Conservation (phyloP, 768 basidiomycete genomes). For the Multifurca ochricompacta region DNA sequence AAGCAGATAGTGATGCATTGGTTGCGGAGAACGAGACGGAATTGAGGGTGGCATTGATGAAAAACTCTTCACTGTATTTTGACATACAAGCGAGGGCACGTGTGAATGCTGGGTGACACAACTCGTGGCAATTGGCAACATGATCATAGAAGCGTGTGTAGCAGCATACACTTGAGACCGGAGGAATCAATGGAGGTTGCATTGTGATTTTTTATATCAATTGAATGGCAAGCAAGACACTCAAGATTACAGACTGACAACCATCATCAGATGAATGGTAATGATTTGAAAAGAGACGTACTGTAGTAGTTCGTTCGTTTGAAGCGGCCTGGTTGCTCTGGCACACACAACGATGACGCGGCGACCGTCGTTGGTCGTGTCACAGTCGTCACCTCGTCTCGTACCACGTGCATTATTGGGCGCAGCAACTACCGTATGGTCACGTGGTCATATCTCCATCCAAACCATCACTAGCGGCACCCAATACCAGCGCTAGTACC, state of each 20-base stretch:
- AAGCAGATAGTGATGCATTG: slow-evolving; percentile 77
- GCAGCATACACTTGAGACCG: slow-evolving; percentile 40
- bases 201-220: slow-evolving; percentile 30
- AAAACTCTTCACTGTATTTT: slow-evolving; percentile 75
- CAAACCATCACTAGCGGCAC: background rate
- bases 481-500: too few species aligned
- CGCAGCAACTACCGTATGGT: too few species aligned
- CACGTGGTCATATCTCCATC: too few species aligned
- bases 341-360: too few species aligned
- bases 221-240: background rate
- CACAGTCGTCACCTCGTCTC: too few species aligned
- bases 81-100: slow-evolving; percentile 70
- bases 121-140: background rate
- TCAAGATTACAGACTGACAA: background rate
- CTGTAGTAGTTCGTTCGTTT: too few species aligned
- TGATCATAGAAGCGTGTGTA: background rate
- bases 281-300: background rate
- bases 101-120: slow-evolving; percentile 50
- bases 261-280: too few species aligned
- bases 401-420: too few species aligned
- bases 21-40: slow-evolving; percentile 60
- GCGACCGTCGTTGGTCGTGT: too few species aligned
- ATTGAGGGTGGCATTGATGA: slow-evolving; percentile 56
- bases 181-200: slow-evolving; percentile 62
- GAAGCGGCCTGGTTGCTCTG: too few species aligned